Conservation (phyloP, 306 rosid genomes). For the Glycyrrhiza uralensis region DNA sequence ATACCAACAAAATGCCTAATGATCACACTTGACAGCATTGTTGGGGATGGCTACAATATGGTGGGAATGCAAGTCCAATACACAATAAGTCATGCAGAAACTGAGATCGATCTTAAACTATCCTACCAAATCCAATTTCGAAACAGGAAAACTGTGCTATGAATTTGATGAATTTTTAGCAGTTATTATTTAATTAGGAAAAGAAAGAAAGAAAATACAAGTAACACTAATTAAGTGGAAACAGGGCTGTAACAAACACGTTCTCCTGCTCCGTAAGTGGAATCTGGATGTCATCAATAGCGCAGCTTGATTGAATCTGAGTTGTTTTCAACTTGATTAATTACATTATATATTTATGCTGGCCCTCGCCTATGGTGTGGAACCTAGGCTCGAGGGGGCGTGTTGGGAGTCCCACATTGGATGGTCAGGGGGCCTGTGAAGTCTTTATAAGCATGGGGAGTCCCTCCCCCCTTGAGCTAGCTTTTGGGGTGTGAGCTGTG, state of each 20-base stretch:
- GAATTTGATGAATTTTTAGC: not conserved
- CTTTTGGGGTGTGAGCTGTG: too few species aligned
- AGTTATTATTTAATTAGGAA: not conserved
- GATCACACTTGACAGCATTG: constrained; percentile 4
- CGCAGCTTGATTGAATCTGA: not conserved
- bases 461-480: too few species aligned
- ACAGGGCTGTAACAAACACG: not conserved
- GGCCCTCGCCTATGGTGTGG: too few species aligned
- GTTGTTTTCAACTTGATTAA: not conserved
- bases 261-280: not conserved
- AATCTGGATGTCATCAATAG: constrained; percentile 7
- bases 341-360: not conserved
- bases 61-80: not conserved
- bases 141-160: not conserved
- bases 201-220: not conserved
- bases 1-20: constrained; percentile 24
- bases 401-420: too few species aligned
- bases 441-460: too few species aligned
- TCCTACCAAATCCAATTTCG: not conserved
- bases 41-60: constrained; percentile 12
- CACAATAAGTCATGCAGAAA: too few species aligned
- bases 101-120: too few species aligned
- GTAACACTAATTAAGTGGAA: not conserved
- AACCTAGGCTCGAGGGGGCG: too few species aligned
- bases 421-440: too few species aligned